Base-by-base conservation (phyloP, 208 protist species). In the Acanthamoeba quina region DNA sequence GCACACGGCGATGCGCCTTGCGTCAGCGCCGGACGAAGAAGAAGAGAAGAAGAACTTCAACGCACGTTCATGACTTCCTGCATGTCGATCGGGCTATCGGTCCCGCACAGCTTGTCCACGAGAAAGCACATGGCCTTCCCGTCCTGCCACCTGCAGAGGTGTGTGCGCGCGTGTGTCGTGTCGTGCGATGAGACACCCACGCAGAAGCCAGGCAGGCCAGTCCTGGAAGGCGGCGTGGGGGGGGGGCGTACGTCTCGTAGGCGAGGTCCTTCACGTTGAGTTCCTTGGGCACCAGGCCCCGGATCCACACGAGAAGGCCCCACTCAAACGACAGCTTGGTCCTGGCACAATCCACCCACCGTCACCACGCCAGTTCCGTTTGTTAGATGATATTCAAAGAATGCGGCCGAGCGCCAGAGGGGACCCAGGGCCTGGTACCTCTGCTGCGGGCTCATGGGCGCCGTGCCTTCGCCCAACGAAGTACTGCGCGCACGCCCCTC, bases 261-360 rank as follows among this genome's bases (percentile, higher is more conserved):
- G 72, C 15, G 44, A 82, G 72, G 44, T 82, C 72, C 72, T 82
- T 82, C 19, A 82, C 41, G 44, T 82, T 29, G 41, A 82, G 72
- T 3, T 82, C 72, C 44, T 82, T 82, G 4, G 72, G 72, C 11
- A 82, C 72, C 41, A 82, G 72, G 21, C 21, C 37, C 4, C 72
- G 72, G 31, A 82, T 52, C 72, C 72, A 82, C 72, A 29, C 13
- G 13, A 82, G 72, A 15, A 82, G 72, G 19, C 34, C n/a, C 72
- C 72, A 82, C 44, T 82, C 72, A 34, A 82, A 82, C 5, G 72
- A 82, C 15, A 82, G 41, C 44, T 74, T 74, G 66, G 21, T 37
- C 31, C 66, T 74, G 24, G 11, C 5, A 15, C 56, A 60, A 60
- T 37, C 37, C 37, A 37, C 37, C 37, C 37, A 3, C 37, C 37